Conservation (phyloP, 257 asterid genomes). For the Salvia rosmarinus region DNA sequence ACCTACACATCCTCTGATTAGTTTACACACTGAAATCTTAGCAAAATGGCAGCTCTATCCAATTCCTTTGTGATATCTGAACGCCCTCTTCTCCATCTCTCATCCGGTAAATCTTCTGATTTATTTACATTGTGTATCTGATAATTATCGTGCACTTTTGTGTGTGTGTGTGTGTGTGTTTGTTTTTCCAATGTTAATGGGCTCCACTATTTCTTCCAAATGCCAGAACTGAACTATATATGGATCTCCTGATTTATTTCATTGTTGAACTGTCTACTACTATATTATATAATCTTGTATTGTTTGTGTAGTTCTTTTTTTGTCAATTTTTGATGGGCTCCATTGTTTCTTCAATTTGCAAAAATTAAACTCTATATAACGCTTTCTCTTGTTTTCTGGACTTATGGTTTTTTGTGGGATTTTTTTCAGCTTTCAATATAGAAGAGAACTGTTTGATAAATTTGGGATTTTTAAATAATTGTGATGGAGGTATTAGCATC, state of each 20-base stretch:
- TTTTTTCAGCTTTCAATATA: background rate
- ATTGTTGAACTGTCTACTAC: background rate
- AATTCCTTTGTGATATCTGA: conserved; percentile 45
- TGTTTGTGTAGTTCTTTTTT: background rate
- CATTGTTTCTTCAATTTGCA: background rate
- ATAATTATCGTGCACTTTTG: background rate
- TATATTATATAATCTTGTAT: background rate
- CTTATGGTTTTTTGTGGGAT: background rate
- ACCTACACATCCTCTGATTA: conserved; percentile 7
- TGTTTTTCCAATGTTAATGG: background rate
- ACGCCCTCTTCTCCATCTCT: conserved; percentile 36
- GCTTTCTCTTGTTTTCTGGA: background rate
- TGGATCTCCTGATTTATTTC: conserved; percentile 11
- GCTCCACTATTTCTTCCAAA: background rate
- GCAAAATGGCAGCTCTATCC: conserved; percentile 54
- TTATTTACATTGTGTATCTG: background rate
- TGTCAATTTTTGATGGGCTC: background rate
- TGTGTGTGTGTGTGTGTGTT: background rate
- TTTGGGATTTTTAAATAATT: background rate
- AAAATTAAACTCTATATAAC: background rate
- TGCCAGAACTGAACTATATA: background rate
- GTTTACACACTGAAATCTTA: conserved; percentile 15
- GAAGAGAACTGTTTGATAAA: background rate
- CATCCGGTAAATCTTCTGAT: conserved; percentile 43
- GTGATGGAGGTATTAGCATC: conserved; percentile 8